A percentile compares a stretch with the other conserved stretches of the same genome.
Evolutionary conservation across 2,329 filamentous ascomycete genomes (phyloP).

Genomic region (Reticulascus tulasneorum): DNA sequence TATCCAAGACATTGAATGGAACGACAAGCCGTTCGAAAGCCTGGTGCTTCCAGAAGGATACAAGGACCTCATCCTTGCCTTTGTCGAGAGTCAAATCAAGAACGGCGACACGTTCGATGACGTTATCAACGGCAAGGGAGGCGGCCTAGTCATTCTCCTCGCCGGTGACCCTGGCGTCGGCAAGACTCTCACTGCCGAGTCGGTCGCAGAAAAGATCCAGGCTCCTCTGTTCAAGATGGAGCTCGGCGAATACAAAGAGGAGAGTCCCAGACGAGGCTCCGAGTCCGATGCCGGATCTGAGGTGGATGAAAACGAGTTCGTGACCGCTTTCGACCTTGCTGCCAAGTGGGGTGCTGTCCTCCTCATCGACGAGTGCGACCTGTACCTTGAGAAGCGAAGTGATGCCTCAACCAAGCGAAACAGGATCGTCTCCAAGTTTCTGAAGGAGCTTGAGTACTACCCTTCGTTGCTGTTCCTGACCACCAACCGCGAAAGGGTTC

Average conservation of each 20-base stretch:
- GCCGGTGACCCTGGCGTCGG: constrained; percentile 29
- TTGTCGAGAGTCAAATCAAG: constrained; percentile 41
- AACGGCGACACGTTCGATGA: constrained; percentile 43
- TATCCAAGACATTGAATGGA: constrained; percentile 41
- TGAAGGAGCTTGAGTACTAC: constrained; percentile 85
- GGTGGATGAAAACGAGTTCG: constrained; percentile 42
- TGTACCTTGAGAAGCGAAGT: constrained; percentile 78
- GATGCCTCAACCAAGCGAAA: constrained; percentile 8
- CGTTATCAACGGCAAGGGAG: constrained; percentile 46
- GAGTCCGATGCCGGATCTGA: not conserved
- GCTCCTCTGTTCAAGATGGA: constrained; percentile 35
- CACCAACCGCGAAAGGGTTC: constrained; percentile 64
- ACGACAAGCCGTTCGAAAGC: constrained; percentile 41
- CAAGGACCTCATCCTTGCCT: constrained; percentile 47
- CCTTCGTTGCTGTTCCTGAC: constrained; percentile 88
- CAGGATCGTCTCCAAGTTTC: constrained; percentile 43
- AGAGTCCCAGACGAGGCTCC: constrained; percentile 37
- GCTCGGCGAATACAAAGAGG: constrained; percentile 61
- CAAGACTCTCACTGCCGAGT: constrained; percentile 36
- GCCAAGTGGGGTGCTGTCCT: constrained; percentile 73
- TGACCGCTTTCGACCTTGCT: constrained; percentile 39
- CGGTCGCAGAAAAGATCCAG: constrained; percentile 32
- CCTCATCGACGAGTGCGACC: constrained; percentile 80
- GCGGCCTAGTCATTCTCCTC: constrained; percentile 29
- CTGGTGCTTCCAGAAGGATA: constrained; percentile 45